Conservation (phyloP, 495 filamentous ascomycete genomes). For the Penicillium dipodomyicola region DNA sequence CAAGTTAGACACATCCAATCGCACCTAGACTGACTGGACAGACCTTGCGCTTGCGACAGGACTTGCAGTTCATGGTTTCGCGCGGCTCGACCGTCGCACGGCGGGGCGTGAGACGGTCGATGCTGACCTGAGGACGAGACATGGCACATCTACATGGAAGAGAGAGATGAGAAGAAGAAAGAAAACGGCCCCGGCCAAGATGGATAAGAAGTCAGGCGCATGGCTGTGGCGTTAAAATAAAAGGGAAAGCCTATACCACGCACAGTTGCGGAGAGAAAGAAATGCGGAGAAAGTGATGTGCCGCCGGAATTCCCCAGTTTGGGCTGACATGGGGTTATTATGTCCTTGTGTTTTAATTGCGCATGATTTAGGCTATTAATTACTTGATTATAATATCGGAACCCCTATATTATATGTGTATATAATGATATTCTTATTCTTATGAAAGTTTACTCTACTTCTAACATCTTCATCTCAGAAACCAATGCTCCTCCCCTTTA, state of each 20-base stretch:
- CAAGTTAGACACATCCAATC: constrained; percentile 4
- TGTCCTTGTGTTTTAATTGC: neutral
- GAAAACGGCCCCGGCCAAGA: constrained; percentile 9
- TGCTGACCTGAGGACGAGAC: constrained; percentile 78
- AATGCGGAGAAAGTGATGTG: constrained; percentile 33
- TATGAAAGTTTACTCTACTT: neutral
- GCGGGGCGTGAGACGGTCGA: constrained; percentile 74
- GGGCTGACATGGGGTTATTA: neutral
- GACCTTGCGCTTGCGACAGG: constrained; percentile 85
- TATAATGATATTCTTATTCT: neutral
- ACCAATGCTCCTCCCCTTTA: neutral
- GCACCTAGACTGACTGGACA: constrained; percentile 1
- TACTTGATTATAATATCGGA: no score
- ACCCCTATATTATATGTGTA: neutral
- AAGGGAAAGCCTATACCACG: constrained; percentile 10
- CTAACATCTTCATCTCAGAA: neutral
- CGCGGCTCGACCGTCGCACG: constrained; percentile 72
- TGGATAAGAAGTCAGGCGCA: constrained; percentile 10
- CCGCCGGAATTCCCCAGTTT: constrained; percentile 21
- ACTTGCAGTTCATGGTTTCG: constrained; percentile 93
- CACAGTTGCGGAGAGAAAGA: constrained; percentile 12
- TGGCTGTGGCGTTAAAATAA: constrained; percentile 7
- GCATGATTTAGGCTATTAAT: neutral
- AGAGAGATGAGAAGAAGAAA: constrained; percentile 7
- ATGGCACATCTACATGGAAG: constrained; percentile 37